These are phyloP conservation scores for Cephalotrichum gorgonifer DNA, from an alignment of 2,329 filamentous ascomycete species.

Conservation along the genomic window DNA sequence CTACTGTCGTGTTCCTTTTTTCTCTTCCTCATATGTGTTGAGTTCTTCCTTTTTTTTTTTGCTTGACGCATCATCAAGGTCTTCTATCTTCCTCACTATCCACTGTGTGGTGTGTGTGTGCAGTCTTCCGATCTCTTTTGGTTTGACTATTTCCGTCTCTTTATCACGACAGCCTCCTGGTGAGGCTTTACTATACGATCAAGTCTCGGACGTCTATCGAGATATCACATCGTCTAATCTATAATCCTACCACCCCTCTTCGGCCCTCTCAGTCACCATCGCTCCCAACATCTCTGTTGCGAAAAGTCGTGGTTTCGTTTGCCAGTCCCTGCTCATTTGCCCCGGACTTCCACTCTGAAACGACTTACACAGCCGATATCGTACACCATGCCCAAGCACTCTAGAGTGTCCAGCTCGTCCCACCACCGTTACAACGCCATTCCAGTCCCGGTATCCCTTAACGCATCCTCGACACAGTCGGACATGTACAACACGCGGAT, in stretches of 20 bases:
- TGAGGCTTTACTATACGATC: slow-evolving; percentile 6
- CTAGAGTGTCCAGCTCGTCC: slow-evolving; percentile 25
- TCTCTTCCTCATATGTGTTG: slow-evolving; percentile 1
- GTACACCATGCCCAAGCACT: slow-evolving; percentile 32
- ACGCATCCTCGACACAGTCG: slow-evolving; percentile 24
- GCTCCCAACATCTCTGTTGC: not conserved
- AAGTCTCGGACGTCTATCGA: not conserved
- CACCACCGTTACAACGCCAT: slow-evolving; percentile 17
- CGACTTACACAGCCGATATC: slow-evolving; percentile 10
- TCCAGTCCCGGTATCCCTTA: slow-evolving; percentile 29
- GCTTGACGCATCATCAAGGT: slow-evolving; percentile 2
- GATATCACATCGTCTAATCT: slow-evolving; percentile 2
- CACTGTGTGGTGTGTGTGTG: not conserved
- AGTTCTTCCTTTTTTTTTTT: slow-evolving; percentile 8
- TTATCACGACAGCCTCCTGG: slow-evolving; percentile 9
- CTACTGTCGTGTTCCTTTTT: slow-evolving; percentile 7
- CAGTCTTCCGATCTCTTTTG: not conserved
- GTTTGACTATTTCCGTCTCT: not conserved
- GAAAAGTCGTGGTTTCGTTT: no score
- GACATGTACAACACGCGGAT: slow-evolving; percentile 31
- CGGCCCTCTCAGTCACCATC: not conserved
- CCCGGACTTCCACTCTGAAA: no score
- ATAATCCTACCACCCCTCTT: not conserved
- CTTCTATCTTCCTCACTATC: slow-evolving; percentile 4
- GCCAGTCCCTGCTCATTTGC: no score